Percentiles rank a stretch among this genome's conserved stretches.
Evolutionary conservation across 805 yeast genomes (phyloP).

Genomic region (Yarrowia osloensis): DNA sequence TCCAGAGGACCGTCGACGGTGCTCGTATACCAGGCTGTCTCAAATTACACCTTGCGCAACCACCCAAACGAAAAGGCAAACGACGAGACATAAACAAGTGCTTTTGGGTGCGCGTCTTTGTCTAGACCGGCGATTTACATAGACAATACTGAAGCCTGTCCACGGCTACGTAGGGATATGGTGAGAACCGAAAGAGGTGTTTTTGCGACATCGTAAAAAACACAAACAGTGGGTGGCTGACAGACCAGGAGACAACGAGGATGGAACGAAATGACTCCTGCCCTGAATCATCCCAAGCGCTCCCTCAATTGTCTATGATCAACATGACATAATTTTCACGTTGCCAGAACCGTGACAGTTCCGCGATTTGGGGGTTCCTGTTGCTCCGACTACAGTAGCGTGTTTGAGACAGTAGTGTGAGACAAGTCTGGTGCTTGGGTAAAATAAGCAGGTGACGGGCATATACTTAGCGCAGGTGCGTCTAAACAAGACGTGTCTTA

Average conservation of each 20-base stretch:
- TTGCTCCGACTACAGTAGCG: conserved; percentile 6
- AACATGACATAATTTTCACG: conserved; percentile 16
- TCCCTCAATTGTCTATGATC: neutral
- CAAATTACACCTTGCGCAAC: conserved; percentile 23
- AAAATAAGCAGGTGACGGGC: conserved; percentile 21
- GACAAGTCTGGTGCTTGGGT: conserved; percentile 2
- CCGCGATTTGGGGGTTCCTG: neutral
- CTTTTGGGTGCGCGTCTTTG: conserved; percentile 5
- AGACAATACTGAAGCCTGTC: neutral
- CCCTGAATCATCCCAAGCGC: no score
- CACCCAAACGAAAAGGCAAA: conserved; percentile 9
- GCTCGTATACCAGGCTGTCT: conserved; percentile 18
- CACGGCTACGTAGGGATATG: no score
- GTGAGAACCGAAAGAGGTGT: neutral
- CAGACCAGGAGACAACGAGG: neutral
- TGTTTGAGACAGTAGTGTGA: conserved; percentile 22
- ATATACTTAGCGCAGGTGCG: conserved; percentile 25
- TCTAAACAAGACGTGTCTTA: neutral
- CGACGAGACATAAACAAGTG: conserved; percentile 10
- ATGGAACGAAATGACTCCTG: no score
- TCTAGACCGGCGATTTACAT: neutral
- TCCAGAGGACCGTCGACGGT: neutral
- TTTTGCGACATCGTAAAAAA: neutral
- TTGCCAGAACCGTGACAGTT: neutral
- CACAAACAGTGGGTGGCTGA: neutral